phyloP scores from a whole-genome alignment of 2,329 filamentous ascomycete genomes.

The Neofusicoccum cordaticola region DNA sequence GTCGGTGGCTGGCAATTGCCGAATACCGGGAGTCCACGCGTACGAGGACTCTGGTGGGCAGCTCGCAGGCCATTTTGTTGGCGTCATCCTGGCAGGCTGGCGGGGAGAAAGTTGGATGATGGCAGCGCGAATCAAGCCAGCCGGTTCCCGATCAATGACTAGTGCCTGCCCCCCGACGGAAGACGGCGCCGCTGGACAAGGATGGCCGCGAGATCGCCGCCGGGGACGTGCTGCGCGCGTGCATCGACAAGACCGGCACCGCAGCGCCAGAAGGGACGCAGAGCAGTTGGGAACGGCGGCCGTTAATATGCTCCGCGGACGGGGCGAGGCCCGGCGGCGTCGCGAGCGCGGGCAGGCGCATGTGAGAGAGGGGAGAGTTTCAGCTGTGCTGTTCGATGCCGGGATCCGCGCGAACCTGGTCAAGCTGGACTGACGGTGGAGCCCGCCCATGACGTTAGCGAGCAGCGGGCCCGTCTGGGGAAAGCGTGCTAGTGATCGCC shows the following conservation, averaged over 20 bases:
- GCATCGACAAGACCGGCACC: not conserved
- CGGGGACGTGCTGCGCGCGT: not conserved
- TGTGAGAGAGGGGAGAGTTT: not conserved
- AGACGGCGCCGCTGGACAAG: constrained; percentile 6
- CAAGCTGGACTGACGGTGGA: not conserved
- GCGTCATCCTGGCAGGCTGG: constrained; percentile 4
- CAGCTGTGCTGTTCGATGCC: not conserved
- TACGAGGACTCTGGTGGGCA: not conserved
- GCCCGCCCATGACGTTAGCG: constrained; percentile 4
- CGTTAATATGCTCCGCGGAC: not conserved
- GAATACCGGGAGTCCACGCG: not conserved
- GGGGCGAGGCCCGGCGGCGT: not conserved
- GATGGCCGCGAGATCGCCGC: constrained; percentile 4
- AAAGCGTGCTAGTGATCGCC: not conserved
- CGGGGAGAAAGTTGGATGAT: constrained; percentile 4
- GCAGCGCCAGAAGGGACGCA: not conserved
- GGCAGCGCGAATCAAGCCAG: not conserved
- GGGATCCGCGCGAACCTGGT: not conserved
- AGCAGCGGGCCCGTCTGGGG: constrained; percentile 7
- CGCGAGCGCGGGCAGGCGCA: not conserved
- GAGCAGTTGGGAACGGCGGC: not conserved
- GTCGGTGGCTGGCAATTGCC: not conserved
- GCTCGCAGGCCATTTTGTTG: not conserved
- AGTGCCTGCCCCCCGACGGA: not conserved
- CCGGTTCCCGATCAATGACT: not conserved